Conservation (phyloP, 371 early-diverging fungal genomes). For the Enterocytospora artemiae region DNA sequence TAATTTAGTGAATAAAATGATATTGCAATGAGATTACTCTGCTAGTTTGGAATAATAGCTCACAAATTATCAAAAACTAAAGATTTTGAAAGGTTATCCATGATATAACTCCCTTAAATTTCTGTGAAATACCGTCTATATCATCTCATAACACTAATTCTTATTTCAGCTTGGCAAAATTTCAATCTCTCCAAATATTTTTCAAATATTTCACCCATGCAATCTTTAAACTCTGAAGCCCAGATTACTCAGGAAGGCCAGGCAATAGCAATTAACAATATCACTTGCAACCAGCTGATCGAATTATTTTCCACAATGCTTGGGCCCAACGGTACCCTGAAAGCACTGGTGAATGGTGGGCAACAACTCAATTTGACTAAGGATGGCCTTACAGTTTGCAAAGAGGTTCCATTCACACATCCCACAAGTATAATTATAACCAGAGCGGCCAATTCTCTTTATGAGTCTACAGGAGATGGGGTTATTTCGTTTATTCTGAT, state of each 20-base stretch:
- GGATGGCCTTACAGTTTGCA: slow-evolving; percentile 57
- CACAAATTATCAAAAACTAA: no score
- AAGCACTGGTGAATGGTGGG: slow-evolving; percentile 69
- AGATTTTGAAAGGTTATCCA: no score
- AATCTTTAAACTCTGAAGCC: slow-evolving; percentile 53
- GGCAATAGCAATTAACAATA: slow-evolving; percentile 86
- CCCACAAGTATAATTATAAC: slow-evolving; percentile 98
- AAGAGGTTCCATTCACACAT: slow-evolving; percentile 96
- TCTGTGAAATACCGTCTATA: no score
- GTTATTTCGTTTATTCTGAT: slow-evolving; percentile 87
- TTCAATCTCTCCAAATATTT: no score
- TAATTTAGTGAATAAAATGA: no score
- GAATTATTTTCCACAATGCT: slow-evolving; percentile 84
- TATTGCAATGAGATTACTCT: no score
- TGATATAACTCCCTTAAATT: no score
- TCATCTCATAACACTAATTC: no score
- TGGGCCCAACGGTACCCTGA: slow-evolving; percentile 94
- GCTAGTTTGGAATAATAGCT: no score
- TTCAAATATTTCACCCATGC: slow-evolving; percentile 26
- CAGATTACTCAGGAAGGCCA: slow-evolving; percentile 66
- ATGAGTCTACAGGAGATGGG: slow-evolving; percentile 94
- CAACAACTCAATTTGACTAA: slow-evolving; percentile 64
- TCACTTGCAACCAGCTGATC: slow-evolving; percentile 81
- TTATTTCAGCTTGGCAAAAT: no score
- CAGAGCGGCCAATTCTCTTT: slow-evolving; percentile 89